phyloP scores from a whole-genome alignment of 2,329 filamentous ascomycete genomes.

The Fusarium oligoseptatum region DNA sequence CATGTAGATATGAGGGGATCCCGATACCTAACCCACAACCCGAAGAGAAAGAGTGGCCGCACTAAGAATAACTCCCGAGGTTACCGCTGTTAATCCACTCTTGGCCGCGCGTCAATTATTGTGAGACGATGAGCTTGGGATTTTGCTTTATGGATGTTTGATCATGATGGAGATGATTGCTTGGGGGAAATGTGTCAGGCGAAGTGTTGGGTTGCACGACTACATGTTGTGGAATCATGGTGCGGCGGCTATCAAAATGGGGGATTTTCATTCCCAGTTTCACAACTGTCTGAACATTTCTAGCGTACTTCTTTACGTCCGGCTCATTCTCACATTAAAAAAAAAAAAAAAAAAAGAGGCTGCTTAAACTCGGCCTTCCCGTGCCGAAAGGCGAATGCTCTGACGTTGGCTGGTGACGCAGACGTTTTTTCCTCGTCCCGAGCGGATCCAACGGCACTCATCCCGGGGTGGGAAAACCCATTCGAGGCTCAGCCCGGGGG shows the following conservation, averaged over 20 bases:
- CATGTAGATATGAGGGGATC: neutral
- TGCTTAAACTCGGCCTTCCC: slow-evolving; percentile 23
- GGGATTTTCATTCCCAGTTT: neutral
- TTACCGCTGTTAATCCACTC: neutral
- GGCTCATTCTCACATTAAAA: slow-evolving; percentile 5
- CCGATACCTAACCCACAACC: neutral
- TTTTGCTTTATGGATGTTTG: neutral
- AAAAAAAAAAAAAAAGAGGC: neutral
- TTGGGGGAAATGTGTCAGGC: neutral
- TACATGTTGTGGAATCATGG: neutral
- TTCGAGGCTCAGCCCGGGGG: neutral
- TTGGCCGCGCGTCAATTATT: neutral
- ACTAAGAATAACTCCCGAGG: neutral
- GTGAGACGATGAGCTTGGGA: neutral
- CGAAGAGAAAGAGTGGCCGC: neutral
- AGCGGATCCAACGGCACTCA: slow-evolving; percentile 28
- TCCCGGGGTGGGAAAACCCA: neutral
- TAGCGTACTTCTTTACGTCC: neutral
- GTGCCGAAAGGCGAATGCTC: slow-evolving; percentile 34
- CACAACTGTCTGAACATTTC: neutral
- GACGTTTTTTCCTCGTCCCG: slow-evolving; percentile 6
- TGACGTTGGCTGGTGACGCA: slow-evolving; percentile 44
- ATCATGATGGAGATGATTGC: neutral
- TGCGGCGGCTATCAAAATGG: neutral
- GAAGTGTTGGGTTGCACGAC: neutral